Conservation (phyloP, 2,329 filamentous ascomycete genomes). For the Sclerotinia nivalis region DNA sequence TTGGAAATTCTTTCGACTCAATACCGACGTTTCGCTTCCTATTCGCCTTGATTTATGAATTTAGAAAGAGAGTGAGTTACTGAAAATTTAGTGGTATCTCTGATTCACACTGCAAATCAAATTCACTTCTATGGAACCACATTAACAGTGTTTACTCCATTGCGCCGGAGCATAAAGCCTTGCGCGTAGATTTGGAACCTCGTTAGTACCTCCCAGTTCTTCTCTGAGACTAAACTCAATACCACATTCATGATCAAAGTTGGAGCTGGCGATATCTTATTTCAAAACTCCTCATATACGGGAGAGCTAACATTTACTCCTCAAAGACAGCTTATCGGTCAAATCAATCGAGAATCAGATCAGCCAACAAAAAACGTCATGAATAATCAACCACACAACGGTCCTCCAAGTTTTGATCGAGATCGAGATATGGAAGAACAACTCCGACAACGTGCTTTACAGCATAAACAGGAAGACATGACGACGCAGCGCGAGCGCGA, state of each 20-base stretch:
- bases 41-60: neutral
- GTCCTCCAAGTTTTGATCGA: slow-evolving; percentile 38
- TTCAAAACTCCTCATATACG: neutral
- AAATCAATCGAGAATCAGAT: slow-evolving; percentile 1
- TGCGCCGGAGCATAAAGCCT: slow-evolving; percentile 26
- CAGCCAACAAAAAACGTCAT: slow-evolving; percentile 26
- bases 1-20: slow-evolving; percentile 23
- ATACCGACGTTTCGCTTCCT: neutral
- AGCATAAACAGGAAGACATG: slow-evolving; percentile 55
- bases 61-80: neutral
- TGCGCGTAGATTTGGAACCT: slow-evolving; percentile 21
- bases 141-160: slow-evolving; percentile 21
- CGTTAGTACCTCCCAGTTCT: slow-evolving; percentile 15
- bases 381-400: slow-evolving; percentile 40
- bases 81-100: neutral
- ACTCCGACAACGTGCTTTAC: slow-evolving; percentile 55
- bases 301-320: neutral
- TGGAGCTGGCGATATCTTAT: neutral
- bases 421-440: slow-evolving; percentile 53
- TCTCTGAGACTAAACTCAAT: neutral
- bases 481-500: slow-evolving; percentile 51
- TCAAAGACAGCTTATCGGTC: neutral
- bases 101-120: slow-evolving; percentile 5
- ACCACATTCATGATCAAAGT: slow-evolving; percentile 2
- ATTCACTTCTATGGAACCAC: slow-evolving; percentile 25